A percentile compares a stretch with the other conserved stretches of the same genome.
These are phyloP conservation scores for Xylariaceae sp. DNA, from an alignment of 2,329 filamentous ascomycete species.

Conservation along the genomic window DNA sequence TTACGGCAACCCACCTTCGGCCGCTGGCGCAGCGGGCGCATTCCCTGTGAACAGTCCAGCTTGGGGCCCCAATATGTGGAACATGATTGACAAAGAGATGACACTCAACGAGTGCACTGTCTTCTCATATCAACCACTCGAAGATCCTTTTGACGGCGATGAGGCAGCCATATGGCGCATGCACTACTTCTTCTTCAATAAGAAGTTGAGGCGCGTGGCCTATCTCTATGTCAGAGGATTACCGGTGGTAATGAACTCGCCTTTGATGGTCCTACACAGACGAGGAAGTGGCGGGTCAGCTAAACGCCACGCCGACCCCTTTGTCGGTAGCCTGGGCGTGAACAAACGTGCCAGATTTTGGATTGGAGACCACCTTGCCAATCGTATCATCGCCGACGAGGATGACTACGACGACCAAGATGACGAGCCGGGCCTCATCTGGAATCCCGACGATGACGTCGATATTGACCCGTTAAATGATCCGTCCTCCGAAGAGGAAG, in stretches of 20 bases:
- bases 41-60: conserved; percentile 50
- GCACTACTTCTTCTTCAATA: conserved; percentile 98
- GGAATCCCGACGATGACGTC: conserved; percentile 55
- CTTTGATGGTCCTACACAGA: conserved; percentile 28
- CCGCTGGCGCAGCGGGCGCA: conserved; percentile 34
- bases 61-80: conserved; percentile 91
- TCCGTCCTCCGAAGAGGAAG: conserved; percentile 44
- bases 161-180: conserved; percentile 92
- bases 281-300: conserved; percentile 29
- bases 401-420: conserved; percentile 47
- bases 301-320: conserved; percentile 29
- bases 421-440: conserved; percentile 35
- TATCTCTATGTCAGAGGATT: conserved; percentile 92
- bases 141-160: conserved; percentile 86
- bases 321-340: conserved; percentile 43
- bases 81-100: conserved; percentile 91
- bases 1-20: conserved; percentile 35
- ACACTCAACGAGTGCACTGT: conserved; percentile 79
- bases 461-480: conserved; percentile 51
- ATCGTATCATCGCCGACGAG: conserved; percentile 41
- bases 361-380: conserved; percentile 64
- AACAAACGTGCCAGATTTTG: conserved; percentile 83
- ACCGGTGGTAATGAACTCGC: conserved; percentile 55
- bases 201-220: conserved; percentile 81
- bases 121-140: conserved; percentile 83